Percentiles rank a stretch among this genome's conserved stretches.
Evolutionary conservation across 2,329 filamentous ascomycete genomes (phyloP).

Genomic region (Diaporthe batatas): DNA sequence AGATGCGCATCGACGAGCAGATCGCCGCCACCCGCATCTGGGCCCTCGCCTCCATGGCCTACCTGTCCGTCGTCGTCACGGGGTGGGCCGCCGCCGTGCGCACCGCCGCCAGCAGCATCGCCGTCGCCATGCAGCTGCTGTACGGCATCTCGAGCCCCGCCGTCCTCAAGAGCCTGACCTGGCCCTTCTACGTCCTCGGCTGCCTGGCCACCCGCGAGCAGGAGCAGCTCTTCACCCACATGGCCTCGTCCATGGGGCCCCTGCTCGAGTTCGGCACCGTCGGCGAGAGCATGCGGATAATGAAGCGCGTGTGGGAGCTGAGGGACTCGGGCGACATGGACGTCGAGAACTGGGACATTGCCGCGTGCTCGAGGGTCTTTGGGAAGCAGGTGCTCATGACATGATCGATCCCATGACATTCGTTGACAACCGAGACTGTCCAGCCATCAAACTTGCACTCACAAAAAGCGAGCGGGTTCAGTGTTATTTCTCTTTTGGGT

Average conservation of each 20-base stretch:
- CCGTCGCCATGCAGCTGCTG: constrained; percentile 44
- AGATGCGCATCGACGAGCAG: constrained; percentile 41
- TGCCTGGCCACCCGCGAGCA: constrained; percentile 46
- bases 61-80: constrained; percentile 46
- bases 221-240: constrained; percentile 45
- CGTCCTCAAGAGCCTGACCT: constrained; percentile 47
- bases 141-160: constrained; percentile 43
- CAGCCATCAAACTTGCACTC: neutral
- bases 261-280: constrained; percentile 48
- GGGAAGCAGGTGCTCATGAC: constrained; percentile 41
- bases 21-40: constrained; percentile 47
- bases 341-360: constrained; percentile 46
- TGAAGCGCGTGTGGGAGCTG: constrained; percentile 47
- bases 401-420: neutral
- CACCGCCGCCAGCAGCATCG: constrained; percentile 44
- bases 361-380: constrained; percentile 46
- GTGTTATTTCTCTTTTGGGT: neutral
- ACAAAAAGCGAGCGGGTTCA: constrained; percentile 2
- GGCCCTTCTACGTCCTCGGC: constrained; percentile 49
- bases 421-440: neutral
- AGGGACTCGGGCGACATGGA: constrained; percentile 39
- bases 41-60: constrained; percentile 48
- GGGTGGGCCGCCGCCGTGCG: constrained; percentile 45
- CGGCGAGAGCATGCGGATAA: constrained; percentile 45
- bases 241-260: constrained; percentile 45